These are phyloP conservation scores for Neostapfia colusana DNA, from an alignment of 176 grass and related monocot species.

Conservation along the genomic window DNA sequence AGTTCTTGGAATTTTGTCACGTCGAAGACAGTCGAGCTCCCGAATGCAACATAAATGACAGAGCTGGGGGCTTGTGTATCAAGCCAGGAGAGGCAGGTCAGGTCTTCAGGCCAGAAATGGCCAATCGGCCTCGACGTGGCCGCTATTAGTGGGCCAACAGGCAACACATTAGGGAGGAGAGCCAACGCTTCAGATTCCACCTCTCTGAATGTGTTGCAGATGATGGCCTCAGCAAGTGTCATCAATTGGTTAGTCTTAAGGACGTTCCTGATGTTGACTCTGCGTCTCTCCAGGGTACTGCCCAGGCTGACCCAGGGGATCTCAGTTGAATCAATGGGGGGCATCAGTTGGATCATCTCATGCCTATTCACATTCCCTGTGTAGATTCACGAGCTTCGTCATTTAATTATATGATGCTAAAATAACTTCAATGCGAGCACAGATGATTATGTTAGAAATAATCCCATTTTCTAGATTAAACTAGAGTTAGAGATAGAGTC, in stretches of 20 bases:
- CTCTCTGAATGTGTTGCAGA: slow-evolving; percentile 66
- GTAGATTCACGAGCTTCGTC: background rate
- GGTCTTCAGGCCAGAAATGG: slow-evolving; percentile 65
- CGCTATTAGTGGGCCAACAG: slow-evolving; percentile 44
- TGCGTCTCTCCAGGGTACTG: slow-evolving; percentile 38
- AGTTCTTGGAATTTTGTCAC: slow-evolving; percentile 51
- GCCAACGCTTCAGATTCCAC: slow-evolving; percentile 43
- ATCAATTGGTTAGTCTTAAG: slow-evolving; percentile 43
- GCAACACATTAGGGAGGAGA: slow-evolving; percentile 38
- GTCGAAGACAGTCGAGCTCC: slow-evolving; percentile 59
- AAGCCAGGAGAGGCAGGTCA: slow-evolving; percentile 51
- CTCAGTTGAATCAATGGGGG: slow-evolving; percentile 41
- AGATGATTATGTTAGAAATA: background rate
- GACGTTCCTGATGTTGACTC: slow-evolving; percentile 46
- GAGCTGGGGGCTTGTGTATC: slow-evolving; percentile 31
- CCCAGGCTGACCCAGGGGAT: slow-evolving; percentile 50
- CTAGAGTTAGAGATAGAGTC: too few relatives aligned
- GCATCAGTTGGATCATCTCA: slow-evolving; percentile 50
- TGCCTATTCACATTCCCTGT: slow-evolving; percentile 52
- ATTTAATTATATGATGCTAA: too few relatives aligned
- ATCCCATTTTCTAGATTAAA: too few relatives aligned
- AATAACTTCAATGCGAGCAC: background rate
- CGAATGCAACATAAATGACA: slow-evolving; percentile 66
- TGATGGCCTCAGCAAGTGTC: slow-evolving; percentile 38
- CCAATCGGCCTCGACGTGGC: slow-evolving; percentile 24